phyloP scores from a whole-genome alignment of 2,329 filamentous ascomycete genomes.

The Leptosphaerulina australis region DNA sequence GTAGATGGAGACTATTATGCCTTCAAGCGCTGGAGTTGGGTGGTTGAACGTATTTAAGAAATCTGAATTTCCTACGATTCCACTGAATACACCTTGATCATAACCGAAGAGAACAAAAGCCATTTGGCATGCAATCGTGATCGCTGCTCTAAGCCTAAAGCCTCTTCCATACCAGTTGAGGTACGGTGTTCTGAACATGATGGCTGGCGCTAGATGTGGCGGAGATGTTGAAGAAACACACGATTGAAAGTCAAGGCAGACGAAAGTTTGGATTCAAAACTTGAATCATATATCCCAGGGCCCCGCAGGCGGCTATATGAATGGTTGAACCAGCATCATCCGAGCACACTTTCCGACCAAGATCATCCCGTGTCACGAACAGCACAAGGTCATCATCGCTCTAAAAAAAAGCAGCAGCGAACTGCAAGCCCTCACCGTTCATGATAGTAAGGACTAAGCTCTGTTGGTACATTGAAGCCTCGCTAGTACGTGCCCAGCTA shows the following conservation, averaged over 20 bases:
- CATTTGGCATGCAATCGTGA: constrained; percentile 40
- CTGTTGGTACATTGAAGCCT: constrained; percentile 3
- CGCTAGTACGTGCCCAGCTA: background rate
- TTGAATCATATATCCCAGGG: background rate
- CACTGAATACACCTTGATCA: constrained; percentile 48
- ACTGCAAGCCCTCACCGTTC: background rate
- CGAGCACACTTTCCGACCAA: background rate
- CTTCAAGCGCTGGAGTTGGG: constrained; percentile 47
- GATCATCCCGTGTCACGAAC: constrained; percentile 7
- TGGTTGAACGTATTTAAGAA: constrained; percentile 51
- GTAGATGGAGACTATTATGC: constrained; percentile 53
- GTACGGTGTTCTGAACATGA: constrained; percentile 32
- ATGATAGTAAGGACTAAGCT: constrained; percentile 1
- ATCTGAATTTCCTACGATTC: constrained; percentile 51
- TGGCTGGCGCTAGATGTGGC: background rate
- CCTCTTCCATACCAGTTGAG: constrained; percentile 37
- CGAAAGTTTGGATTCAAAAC: background rate
- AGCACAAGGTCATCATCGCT: background rate
- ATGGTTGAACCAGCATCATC: background rate
- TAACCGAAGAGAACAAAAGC: constrained; percentile 46
- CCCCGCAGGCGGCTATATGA: constrained; percentile 9
- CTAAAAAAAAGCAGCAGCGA: background rate
- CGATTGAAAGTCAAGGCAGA: background rate
- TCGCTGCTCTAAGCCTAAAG: constrained; percentile 36
- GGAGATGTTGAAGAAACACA: background rate